Evolutionary conservation across 257 asterid genomes (phyloP), one percentile per base, ranked within the genome.

Genomic region (Primulina eburnea): DNA sequence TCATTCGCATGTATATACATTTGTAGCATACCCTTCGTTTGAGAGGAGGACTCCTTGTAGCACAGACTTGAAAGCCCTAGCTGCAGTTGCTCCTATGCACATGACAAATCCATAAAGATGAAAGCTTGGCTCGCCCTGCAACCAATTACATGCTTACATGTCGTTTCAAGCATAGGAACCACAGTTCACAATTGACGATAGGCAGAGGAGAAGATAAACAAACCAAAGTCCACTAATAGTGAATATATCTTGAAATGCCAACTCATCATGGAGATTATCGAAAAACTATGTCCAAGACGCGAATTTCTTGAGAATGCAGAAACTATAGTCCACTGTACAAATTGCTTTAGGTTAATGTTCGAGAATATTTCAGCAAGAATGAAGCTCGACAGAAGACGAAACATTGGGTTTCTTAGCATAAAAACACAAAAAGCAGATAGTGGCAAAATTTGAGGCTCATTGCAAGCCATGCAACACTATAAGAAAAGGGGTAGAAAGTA

Each of bases 31-130:
- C 98, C 97, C 97, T 86, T 93, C 98, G 32, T 77, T 88, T 43
- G 98, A 87, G 67, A 90, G 98, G 55, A 93, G 95, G 64, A 90
- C 86, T 26, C 98, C 96, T 64, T 93, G 97, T 78, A 93, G 98
- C 73, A 90, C 97, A 9, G 98, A 90, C 84, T 93, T 93, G 82
- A 90, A 90, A n/a, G 98, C 98, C 58, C 98, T 86, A 5, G 98
- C 97, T 57, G 98, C 98, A 62, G 98, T 93, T 37, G 98, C 97
- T 63, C 96, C 72, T 71, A 90, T 72, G 77, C 97, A 93, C 96
- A 89, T 93, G 38, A 93, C 80, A 73, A 93, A 93, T 76, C 98
- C 98, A 63, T 78, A 93, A 71, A 90, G 77, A 73, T 93, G 95
- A 87, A 93, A 93, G 79, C 88, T 86, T 21, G 97, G 98, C 67